phyloP scores from a whole-genome alignment of 306 rosid genomes.

The Albizia julibrissin region DNA sequence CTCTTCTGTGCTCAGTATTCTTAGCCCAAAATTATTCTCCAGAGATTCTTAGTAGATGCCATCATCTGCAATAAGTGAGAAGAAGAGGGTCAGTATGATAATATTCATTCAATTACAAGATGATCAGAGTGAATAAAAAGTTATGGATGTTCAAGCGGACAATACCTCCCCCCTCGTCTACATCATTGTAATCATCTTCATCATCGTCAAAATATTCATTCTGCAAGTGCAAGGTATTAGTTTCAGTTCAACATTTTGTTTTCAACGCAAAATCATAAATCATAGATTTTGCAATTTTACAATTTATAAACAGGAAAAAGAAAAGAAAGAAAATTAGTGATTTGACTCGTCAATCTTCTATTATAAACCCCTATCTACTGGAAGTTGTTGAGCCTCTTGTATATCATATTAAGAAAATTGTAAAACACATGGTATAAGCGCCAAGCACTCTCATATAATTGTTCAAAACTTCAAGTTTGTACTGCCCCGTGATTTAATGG shows the following conservation, averaged over 20 bases:
- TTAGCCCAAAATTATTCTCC: constrained; percentile 14
- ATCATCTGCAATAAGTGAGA: constrained; percentile 47
- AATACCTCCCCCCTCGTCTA: constrained; percentile 47
- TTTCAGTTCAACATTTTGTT: constrained; percentile 18
- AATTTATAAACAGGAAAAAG: constrained; percentile 4
- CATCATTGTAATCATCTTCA: constrained; percentile 49
- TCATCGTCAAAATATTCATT: constrained; percentile 54
- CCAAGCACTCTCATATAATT: background rate
- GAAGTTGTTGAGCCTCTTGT: background rate
- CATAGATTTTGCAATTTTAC: background rate
- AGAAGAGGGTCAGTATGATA: background rate
- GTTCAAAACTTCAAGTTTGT: constrained; percentile 10
- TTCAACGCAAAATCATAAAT: constrained; percentile 3
- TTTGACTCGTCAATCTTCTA: constrained; percentile 22
- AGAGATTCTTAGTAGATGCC: constrained; percentile 17
- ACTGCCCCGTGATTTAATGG: background rate
- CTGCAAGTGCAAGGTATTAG: constrained; percentile 32
- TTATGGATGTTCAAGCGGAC: background rate
- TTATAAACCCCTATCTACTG: background rate
- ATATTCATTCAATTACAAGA: constrained; percentile 10
- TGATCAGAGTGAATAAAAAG: background rate
- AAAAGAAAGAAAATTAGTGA: background rate
- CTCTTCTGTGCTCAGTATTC: background rate
- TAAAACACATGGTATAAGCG: background rate
- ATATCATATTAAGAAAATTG: background rate